phyloP scores from a whole-genome alignment of 768 basidiomycete genomes.

The Lanmaoa rubissima region DNA sequence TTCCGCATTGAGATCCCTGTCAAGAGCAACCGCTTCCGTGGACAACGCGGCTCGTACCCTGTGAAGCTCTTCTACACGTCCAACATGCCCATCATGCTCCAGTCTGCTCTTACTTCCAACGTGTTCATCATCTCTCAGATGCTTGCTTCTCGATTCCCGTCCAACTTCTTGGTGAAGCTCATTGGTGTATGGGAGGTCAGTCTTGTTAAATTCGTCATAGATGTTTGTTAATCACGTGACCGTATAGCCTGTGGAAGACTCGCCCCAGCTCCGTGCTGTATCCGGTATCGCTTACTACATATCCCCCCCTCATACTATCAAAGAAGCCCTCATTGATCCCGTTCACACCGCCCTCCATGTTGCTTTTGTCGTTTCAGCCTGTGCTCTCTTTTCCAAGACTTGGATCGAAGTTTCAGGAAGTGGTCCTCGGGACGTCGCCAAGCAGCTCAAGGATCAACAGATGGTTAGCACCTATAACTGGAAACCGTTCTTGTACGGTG shows the following conservation, averaged over 20 bases:
- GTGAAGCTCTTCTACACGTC: conserved; percentile 98
- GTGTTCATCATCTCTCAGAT: conserved; percentile 97
- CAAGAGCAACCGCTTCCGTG: conserved; percentile 93
- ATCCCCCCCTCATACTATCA: conserved; percentile 94
- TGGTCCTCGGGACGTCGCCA: conserved; percentile 93
- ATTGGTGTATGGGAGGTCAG: conserved; percentile 98
- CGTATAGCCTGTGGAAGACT: conserved; percentile 87
- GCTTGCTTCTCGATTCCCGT: conserved; percentile 88
- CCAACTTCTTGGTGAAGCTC: conserved; percentile 84
- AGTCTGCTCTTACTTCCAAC: conserved; percentile 89
- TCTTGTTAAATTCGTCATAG: not conserved
- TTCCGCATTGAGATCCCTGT: conserved; percentile 99
- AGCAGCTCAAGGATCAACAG: conserved; percentile 97
- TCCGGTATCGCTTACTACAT: conserved; percentile 98
- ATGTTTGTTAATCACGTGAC: not conserved
- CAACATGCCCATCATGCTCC: conserved; percentile 99
- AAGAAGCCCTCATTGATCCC: conserved; percentile 85
- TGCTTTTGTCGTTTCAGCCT: conserved; percentile 88
- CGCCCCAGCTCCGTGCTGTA: conserved; percentile 84
- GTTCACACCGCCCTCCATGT: conserved; percentile 92
- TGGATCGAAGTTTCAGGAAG: conserved; percentile 99
- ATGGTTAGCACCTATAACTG: conserved; percentile 56
- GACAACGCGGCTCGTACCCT: conserved; percentile 94
- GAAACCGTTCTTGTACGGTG: not conserved
- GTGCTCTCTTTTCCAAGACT: conserved; percentile 97